Evolutionary conservation across 2,329 filamentous ascomycete genomes (phyloP), one percentile per base, ranked within the genome.

Genomic region (Hypoxylon sp.): DNA sequence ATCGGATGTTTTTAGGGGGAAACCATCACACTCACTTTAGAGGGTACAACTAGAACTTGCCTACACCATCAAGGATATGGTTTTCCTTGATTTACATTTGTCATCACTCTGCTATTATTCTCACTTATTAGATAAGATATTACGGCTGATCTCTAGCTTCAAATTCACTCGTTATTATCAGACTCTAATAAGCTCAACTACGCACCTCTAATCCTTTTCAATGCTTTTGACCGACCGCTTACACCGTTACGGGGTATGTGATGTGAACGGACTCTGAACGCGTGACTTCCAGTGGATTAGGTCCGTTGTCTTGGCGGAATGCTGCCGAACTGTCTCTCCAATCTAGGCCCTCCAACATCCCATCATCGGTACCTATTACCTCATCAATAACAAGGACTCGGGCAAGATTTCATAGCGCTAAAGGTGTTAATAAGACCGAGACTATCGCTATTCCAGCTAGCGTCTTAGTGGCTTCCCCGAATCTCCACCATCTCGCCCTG

Each of bases 401-500:
- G 23, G 48, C 14, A 62, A 60, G 53, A 45, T 43, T 48, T 63
- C 11, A 23, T 49, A 58, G 21, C 52, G 25, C 53, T 43, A 58
- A 46, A 50, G 34, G 25, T 4, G 36, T 23, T 43, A 9, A 46
- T 60, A 69, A 34, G 56, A 36, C 67, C 63, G 67, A 69, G 17
- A 38, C 67, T 69, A 64, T 60, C 25, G 28, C 56, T 11, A 51
- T 56, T 59, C 11, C 28, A 64, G 60, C 30, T 67, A 67, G 60
- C 17, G 14, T 59, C 36, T 7, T 23, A 2, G 21, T 48, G 23
- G 10, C 48, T 34, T 52, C 48, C 63, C 60, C 38, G 48, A 43
- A 59, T 67, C 60, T 50, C 63, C 52, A 61, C 57, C 56, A 46
- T 69, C 36, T 38, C 50, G 49, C 52, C 60, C 49, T 56, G 48